Base-by-base conservation (phyloP, 163 green algal genomes). In the Scenedesmus sp. region DNA sequence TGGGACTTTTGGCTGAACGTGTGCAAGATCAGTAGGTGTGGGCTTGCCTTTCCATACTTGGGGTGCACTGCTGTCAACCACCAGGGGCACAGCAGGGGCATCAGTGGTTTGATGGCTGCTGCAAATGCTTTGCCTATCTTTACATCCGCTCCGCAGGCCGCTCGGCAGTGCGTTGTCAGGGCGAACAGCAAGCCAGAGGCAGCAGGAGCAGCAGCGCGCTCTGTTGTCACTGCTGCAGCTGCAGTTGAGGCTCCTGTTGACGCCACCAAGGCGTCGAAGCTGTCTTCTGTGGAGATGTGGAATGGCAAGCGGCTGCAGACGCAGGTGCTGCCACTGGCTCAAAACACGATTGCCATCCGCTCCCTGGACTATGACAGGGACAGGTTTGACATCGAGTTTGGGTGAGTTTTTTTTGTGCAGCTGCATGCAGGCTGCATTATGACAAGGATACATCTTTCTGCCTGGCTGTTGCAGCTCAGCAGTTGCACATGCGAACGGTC, bases 381-480 rank as follows among this genome's bases (percentile, higher is more conserved):
- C 89, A 93, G 98, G 7, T 99, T 99, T 91, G 98, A 99, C 94
- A 99, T 99, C 79, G 97, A 99, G 92, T 99, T 99, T 92, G 96
- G 95, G 92, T 97, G 46, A 49, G 89, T 35, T 35, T 0, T 0
- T 35, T 51, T 10, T 53, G 65, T 76, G 65, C 30, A 76, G 30
- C 65, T 40, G 5, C 65, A 76, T 76, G 59, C 59, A 35, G 59
- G 59, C n/a, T 72, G 24, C 59, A 35, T 35, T 20, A 35, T 24
- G 6, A 81, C 10, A n/a, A 12, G 24, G 35, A n/a, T n/a, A n/a
- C n/a, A n/a, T n/a, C n/a, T n/a, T n/a, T n/a, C 72, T 24, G 51
- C 51, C 51, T 61, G 22, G 51, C 13, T 3, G 51, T 61, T 18
- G 5, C 51, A 61, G 51, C 3, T 22, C 51, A 24, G 12, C 51